Base-by-base conservation (phyloP, 2,329 filamentous ascomycete species). In the Geosmithia putterillii region DNA sequence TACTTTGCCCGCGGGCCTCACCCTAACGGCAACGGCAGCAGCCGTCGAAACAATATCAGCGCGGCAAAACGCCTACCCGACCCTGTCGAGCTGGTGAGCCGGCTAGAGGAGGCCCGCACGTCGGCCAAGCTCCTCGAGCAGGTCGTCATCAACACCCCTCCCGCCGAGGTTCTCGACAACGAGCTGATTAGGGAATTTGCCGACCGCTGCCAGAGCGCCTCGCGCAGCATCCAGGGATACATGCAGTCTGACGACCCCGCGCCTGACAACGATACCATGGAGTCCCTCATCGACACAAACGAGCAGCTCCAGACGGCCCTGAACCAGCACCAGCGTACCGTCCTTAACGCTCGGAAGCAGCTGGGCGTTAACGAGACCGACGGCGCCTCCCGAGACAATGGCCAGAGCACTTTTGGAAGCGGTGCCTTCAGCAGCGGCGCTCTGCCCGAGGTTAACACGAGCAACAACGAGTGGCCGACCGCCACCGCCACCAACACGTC, bases 131-230 rank as follows among this genome's bases (percentile, higher is more conserved):
- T 98, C 5, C 76, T 98, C n/a, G 76, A 86, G 42, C 90, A 98
- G 62, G 81, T 95, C 7, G 80, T 95, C 17, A 85, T 90, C 61
- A 89, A 85, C 45, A 95, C 89, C 0, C 79, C 87, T 0, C 71
- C 83, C 0, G 65, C 73, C 14, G 88, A 95, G 57, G 68, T 95
- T 20, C 71, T 88, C 18, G 63, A 71, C 43, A 90, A 94, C 55
- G 90, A 95, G n/a, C 72, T 98, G 42, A 81, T 95, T 58, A 84
- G 82, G 57, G 92, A 98, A 64, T 96, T 98, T 58, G 79, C 82
- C 40, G 83, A 92, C 52, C 81, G 92, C 20, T 96, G 90, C 57
- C 79, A 82, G 49, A 76, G 79, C 44, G 90, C 90, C 4, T 82
- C 85, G 42, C 75, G 81, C 43, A 86, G 83, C 56, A 79, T 96